A percentile compares a stretch with the other conserved stretches of the same genome.
Conservation (phyloP, 345 rosid genomes). For the Bruguiera parviflora region DNA sequence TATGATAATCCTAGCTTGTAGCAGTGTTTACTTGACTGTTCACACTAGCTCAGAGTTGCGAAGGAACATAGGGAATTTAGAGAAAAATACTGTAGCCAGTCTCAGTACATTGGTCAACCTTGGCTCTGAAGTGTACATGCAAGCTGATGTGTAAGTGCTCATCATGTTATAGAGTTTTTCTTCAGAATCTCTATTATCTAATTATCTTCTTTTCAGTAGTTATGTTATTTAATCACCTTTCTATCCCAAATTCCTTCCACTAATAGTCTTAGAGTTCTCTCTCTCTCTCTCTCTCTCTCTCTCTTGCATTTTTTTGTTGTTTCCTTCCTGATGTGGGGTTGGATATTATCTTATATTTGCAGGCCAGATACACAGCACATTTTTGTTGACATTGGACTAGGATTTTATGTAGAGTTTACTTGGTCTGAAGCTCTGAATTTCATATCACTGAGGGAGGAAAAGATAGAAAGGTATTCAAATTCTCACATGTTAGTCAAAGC, state of each 20-base stretch:
- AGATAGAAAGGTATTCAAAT: conserved; percentile 33
- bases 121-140: conserved; percentile 96
- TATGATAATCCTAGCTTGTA: too few relatives aligned
- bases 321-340: background rate
- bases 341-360: conserved; percentile 14
- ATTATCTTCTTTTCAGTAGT: background rate
- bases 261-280: too few relatives aligned
- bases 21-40: conserved; percentile 30
- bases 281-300: background rate
- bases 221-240: conserved; percentile 1
- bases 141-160: conserved; percentile 77
- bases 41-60: conserved; percentile 71
- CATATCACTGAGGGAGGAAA: conserved; percentile 59
- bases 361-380: conserved; percentile 68
- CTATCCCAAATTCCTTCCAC: background rate
- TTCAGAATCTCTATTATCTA: background rate
- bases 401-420: conserved; percentile 81
- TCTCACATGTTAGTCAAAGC: too few relatives aligned
- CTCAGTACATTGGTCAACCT: conserved; percentile 84
- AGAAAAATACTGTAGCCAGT: conserved; percentile 68
- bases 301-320: too few relatives aligned
- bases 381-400: conserved; percentile 71
- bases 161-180: conserved; percentile 6
- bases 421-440: conserved; percentile 73
- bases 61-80: conserved; percentile 57